Evolutionary conservation across 75 land plant genomes (phyloP).

Genomic region (Azolla pinnata): DNA sequence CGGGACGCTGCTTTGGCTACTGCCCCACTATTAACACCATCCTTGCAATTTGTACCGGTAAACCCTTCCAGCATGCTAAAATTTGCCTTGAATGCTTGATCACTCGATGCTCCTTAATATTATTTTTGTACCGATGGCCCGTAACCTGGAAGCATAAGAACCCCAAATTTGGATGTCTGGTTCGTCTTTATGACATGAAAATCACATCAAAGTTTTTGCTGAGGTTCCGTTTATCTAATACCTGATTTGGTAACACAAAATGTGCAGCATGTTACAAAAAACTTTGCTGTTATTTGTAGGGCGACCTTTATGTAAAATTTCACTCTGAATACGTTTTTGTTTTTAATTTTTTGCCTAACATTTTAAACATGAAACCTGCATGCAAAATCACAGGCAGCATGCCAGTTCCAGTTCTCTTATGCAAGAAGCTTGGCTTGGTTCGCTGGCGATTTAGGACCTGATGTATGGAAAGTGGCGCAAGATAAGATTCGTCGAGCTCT

Average conservation of each 20-base stretch:
- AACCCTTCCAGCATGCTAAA: neutral
- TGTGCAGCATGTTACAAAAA: too few species aligned
- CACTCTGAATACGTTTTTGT: too few species aligned
- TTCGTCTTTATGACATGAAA: too few species aligned
- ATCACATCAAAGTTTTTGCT: too few species aligned
- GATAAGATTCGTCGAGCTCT: conserved; percentile 49
- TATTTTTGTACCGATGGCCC: neutral
- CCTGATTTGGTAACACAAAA: too few species aligned
- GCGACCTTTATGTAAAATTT: too few species aligned
- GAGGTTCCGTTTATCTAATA: too few species aligned
- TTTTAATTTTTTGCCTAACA: neutral
- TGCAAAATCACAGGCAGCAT: conserved; percentile 44
- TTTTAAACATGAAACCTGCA: neutral
- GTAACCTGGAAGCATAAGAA: too few species aligned
- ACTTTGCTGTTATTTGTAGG: too few species aligned
- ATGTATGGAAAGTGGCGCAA: conserved; percentile 71
- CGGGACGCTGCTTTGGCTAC: conserved; percentile 22
- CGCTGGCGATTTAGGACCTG: conserved; percentile 60
- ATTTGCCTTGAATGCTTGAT: neutral
- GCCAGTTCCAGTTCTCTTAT: conserved; percentile 56
- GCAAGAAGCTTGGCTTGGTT: conserved; percentile 86
- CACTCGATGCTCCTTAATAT: too few species aligned
- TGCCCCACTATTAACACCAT: neutral
- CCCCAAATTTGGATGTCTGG: too few species aligned
- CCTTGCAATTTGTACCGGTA: conserved; percentile 21